These are phyloP conservation scores for sweet orange (Citrus sinensis) DNA, from an alignment of 345 rosid species.

Conservation along the genomic window DNA sequence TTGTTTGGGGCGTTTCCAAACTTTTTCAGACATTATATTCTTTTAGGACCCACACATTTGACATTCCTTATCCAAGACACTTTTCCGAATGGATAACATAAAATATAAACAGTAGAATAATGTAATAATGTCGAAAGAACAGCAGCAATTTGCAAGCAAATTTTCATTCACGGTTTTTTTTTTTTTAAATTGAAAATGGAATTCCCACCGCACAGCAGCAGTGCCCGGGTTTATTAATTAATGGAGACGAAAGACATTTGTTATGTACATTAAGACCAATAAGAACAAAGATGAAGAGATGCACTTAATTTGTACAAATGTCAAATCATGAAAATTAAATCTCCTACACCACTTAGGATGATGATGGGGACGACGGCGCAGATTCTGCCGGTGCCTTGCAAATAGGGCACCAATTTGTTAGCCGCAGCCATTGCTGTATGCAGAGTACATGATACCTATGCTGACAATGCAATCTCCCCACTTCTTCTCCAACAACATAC, in stretches of 20 bases:
- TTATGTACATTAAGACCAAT: slow-evolving; percentile 26
- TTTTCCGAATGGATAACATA: neutral
- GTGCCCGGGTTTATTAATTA: slow-evolving; percentile 31
- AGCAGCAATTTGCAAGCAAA: neutral
- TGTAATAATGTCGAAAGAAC: neutral
- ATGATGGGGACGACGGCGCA: slow-evolving; percentile 19
- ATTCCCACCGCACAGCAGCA: slow-evolving; percentile 7
- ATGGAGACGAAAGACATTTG: slow-evolving; percentile 17
- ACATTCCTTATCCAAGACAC: neutral
- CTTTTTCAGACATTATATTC: too few species aligned
- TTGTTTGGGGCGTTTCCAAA: too few species aligned
- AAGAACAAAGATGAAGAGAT: neutral
- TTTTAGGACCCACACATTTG: too few species aligned
- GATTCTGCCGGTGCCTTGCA: slow-evolving; percentile 70
- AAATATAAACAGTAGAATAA: neutral
- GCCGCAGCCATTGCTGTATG: slow-evolving; percentile 76
- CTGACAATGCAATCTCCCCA: slow-evolving; percentile 76
- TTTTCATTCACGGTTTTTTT: slow-evolving; percentile 11
- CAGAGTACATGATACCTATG: slow-evolving; percentile 68
- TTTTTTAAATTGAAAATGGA: neutral
- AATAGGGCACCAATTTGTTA: slow-evolving; percentile 95
- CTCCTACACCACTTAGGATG: slow-evolving; percentile 19
- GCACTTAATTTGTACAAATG: slow-evolving; percentile 33
- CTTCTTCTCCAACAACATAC: slow-evolving; percentile 64
- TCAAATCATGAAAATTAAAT: neutral